Conservation (phyloP, 805 yeast genomes). For the Lipomyces yamanashiensis region DNA sequence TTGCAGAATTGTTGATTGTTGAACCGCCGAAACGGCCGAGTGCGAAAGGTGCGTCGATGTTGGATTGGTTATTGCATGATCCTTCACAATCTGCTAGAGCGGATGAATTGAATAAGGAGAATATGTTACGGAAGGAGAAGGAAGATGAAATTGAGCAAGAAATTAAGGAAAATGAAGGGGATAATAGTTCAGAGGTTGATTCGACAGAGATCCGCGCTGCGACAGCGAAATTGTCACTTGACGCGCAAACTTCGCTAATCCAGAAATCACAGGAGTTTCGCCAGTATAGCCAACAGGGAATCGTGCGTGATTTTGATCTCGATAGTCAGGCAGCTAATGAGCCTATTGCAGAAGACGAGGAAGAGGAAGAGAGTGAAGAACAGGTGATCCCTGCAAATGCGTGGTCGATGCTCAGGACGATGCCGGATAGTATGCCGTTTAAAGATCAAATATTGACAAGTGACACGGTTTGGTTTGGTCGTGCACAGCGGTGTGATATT, state of each 20-base stretch:
- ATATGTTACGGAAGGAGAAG: background rate
- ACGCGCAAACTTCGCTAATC: slow-evolving; percentile 3
- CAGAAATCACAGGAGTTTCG: background rate
- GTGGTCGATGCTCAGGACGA: slow-evolving; percentile 63
- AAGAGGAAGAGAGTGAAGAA: background rate
- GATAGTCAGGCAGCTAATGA: background rate
- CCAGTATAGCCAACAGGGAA: background rate
- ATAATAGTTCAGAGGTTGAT: slow-evolving; percentile 24
- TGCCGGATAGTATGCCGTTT: slow-evolving; percentile 52
- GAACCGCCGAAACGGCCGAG: slow-evolving; percentile 74
- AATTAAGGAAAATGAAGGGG: slow-evolving; percentile 39
- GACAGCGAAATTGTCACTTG: slow-evolving; percentile 7
- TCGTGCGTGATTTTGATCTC: slow-evolving; percentile 1
- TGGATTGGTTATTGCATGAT: slow-evolving; percentile 70
- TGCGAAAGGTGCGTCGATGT: slow-evolving; percentile 75
- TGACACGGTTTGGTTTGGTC: slow-evolving; percentile 72
- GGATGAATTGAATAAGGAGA: no score
- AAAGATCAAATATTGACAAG: slow-evolving; percentile 65
- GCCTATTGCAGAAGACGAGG: slow-evolving; percentile 19
- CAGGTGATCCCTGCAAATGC: slow-evolving; percentile 57
- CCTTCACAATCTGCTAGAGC: no score
- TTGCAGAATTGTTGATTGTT: slow-evolving; percentile 71
- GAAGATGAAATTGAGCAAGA: background rate
- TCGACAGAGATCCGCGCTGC: slow-evolving; percentile 11
- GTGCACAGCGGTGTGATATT: slow-evolving; percentile 58